phyloP scores from a whole-genome alignment of 179 eudicot genomes.

The Heliamphora ciliata region DNA sequence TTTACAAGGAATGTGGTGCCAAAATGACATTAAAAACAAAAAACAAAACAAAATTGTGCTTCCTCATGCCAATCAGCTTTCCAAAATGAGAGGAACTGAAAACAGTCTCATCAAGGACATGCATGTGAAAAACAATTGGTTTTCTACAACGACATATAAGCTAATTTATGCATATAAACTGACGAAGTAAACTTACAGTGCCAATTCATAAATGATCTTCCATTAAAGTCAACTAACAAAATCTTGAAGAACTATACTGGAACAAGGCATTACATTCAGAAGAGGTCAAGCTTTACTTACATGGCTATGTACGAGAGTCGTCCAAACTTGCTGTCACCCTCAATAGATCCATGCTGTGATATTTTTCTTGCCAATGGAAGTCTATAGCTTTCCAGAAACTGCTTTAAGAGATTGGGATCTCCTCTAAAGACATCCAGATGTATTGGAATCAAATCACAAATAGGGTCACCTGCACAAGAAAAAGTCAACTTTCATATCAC shows the following conservation, averaged over 20 bases:
- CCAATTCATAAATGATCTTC: conserved; percentile 6
- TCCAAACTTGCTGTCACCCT: conserved; percentile 36
- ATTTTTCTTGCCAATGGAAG: conserved; percentile 48
- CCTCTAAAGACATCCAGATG: conserved; percentile 79
- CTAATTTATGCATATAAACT: background rate
- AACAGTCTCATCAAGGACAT: background rate
- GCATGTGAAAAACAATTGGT: background rate
- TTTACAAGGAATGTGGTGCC: background rate
- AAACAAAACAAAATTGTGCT: background rate
- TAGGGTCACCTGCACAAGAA: conserved; percentile 63
- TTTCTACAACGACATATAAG: background rate
- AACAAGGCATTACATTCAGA: background rate
- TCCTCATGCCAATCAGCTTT: background rate
- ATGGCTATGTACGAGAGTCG: conserved; percentile 70
- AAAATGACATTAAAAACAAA: background rate
- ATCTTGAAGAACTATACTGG: conserved; percentile 5
- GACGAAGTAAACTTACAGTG: background rate
- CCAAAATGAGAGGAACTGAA: background rate
- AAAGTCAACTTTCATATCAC: conserved; percentile 11
- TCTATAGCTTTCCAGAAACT: conserved; percentile 54
- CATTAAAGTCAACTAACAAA: background rate
- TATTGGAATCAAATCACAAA: conserved; percentile 82
- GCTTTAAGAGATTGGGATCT: conserved; percentile 52
- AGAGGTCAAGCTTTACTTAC: conserved; percentile 38
- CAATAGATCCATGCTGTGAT: conserved; percentile 20